Evolutionary conservation across 108 stramenopile genomes (phyloP), one percentile per base, ranked within the genome.

Genomic region (Fragilaria crotonensis): DNA sequence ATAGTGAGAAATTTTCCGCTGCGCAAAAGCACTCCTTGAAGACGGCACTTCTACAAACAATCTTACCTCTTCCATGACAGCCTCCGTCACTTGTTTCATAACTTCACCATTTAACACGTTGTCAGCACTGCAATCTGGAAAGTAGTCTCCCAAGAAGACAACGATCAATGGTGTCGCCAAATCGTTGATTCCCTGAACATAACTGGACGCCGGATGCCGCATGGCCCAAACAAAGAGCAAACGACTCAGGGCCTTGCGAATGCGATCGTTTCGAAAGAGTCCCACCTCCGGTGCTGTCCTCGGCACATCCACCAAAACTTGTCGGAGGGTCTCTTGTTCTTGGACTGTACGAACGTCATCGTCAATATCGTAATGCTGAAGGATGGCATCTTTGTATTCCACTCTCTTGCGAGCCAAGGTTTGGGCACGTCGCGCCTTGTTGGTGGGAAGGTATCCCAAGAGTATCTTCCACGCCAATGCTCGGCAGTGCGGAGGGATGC

Each of bases 181-280:
- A 70, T 99, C 98, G 66, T 98, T 97, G 54, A 99, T 98, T 4
- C 98, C 97, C 67, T 97, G 97, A 20, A 99, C 98, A 64, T 99
- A 99, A 26, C 83, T 80, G 48, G 78, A 78, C 1, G 96, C 97
- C 9, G 98, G 98, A 77, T 94, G 89, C n/a, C 97, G 73, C 79
- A 95, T 84, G 54, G 96, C 95, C 95, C 95, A 99, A 54, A 97
- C 83, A 77, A 97, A 99, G 20, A 99, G 75, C 20, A 98, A 61
- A 17, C 96, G 68, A 21, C 81, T 73, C 55, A 98, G 62, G 30
- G 67, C 52, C 25, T 87, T 68, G 58, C 85, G 90, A 36, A 99
- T 78, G 29, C 78, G 59, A 68, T 93, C 92, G 53, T 97, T 88
- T 19, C 88, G 94, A 80, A 99, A 96, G 36, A 99, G 74, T 0